A percentile compares a stretch with the other conserved stretches of the same genome.
Evolutionary conservation across 352 stramenopile genomes (phyloP).

Genomic region (Globisporangium emineosum): DNA sequence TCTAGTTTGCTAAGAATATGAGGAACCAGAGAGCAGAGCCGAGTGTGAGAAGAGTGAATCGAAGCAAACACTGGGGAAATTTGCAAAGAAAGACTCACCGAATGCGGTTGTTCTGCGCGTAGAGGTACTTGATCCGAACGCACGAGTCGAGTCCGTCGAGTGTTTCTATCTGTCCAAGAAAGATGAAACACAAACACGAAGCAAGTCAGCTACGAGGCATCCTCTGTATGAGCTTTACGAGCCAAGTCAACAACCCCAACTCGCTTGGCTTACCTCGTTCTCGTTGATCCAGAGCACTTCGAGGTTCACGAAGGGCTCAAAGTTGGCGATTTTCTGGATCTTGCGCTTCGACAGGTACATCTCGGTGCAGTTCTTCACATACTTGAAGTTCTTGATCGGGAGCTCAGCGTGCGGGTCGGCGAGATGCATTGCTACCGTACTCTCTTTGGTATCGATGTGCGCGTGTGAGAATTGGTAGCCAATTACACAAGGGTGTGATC

Average conservation of each 20-base stretch:
- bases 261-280: slow-evolving; percentile 48
- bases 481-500: background rate
- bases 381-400: slow-evolving; percentile 88
- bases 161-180: slow-evolving; percentile 36
- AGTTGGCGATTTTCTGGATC: slow-evolving; percentile 79
- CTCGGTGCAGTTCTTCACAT: slow-evolving; percentile 88
- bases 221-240: background rate
- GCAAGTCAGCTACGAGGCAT: background rate
- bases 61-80: background rate
- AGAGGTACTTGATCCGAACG: slow-evolving; percentile 88
- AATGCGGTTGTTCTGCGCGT: slow-evolving; percentile 86
- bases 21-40: background rate
- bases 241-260: background rate
- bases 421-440: slow-evolving; percentile 26
- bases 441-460: background rate
- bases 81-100: slow-evolving; percentile 18
- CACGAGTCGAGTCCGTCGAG: slow-evolving; percentile 77
- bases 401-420: slow-evolving; percentile 77
- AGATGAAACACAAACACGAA: background rate
- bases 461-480: background rate
- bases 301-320: slow-evolving; percentile 87
- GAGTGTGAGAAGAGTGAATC: background rate
- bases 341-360: slow-evolving; percentile 74
- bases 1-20: slow-evolving; percentile 37
- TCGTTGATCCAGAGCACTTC: slow-evolving; percentile 89